Conservation (phyloP, 805 yeast species). For the Candida chilensis region DNA sequence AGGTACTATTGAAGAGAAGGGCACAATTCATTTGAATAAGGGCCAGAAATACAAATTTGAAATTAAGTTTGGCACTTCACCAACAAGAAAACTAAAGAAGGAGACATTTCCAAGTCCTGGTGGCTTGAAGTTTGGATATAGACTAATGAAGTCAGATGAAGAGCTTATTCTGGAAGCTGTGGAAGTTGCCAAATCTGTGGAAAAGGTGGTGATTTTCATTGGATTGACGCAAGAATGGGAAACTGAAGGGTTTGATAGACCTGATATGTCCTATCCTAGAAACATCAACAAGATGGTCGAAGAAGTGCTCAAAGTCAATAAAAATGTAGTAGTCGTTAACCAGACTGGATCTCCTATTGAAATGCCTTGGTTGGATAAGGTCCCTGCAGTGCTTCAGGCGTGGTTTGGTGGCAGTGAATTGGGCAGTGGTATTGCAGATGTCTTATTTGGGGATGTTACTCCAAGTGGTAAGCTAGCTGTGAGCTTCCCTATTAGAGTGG, state of each 20-base stretch:
- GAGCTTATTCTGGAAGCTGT: conserved; percentile 34
- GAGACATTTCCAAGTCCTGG: too few relatives aligned
- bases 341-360: conserved; percentile 58
- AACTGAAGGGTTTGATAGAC: conserved; percentile 50
- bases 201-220: conserved; percentile 40
- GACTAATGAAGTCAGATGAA: conserved; percentile 13
- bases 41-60: conserved; percentile 35
- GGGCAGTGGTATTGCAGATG: conserved; percentile 54
- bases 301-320: conserved; percentile 35
- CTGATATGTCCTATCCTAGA: conserved; percentile 40
- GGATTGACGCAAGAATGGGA: conserved; percentile 53
- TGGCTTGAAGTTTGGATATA: conserved; percentile 10
- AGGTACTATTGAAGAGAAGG: conserved; percentile 47
- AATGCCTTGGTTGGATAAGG: conserved; percentile 40
- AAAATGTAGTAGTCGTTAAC: conserved; percentile 42
- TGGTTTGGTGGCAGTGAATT: conserved; percentile 52
- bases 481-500: conserved; percentile 40
- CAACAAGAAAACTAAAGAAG: too few relatives aligned
- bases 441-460: conserved; percentile 47
- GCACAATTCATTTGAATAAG: conserved; percentile 23
- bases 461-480: conserved; percentile 54
- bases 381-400: conserved; percentile 37
- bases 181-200: conserved; percentile 36
- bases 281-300: conserved; percentile 32
- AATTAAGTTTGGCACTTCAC: conserved; percentile 43